Conservation (phyloP, 805 yeast genomes). For the Lachancea sp. region DNA sequence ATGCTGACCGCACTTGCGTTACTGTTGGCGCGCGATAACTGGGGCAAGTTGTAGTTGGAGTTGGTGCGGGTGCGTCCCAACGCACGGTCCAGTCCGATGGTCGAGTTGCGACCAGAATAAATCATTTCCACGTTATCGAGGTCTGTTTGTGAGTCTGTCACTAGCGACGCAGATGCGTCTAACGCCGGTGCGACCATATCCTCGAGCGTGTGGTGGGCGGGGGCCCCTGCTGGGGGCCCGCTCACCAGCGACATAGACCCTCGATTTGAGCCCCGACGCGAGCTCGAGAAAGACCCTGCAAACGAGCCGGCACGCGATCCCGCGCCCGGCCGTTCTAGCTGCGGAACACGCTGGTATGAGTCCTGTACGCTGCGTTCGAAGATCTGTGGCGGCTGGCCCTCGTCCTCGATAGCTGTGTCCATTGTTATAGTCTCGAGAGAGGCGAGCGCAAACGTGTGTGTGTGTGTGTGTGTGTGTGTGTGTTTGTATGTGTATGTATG, state of each 20-base stretch:
- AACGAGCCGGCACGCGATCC: not conserved
- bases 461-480: too few species aligned
- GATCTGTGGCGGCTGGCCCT: constrained; percentile 39
- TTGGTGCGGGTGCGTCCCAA: constrained; percentile 34
- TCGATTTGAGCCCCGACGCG: not conserved
- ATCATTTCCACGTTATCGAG: constrained; percentile 69
- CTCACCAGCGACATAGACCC: not conserved
- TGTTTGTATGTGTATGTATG: too few species aligned
- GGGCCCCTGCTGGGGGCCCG: constrained; percentile 14
- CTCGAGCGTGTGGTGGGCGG: constrained; percentile 40
- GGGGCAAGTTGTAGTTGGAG: constrained; percentile 9
- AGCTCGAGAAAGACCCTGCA: not conserved
- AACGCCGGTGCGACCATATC: constrained; percentile 76
- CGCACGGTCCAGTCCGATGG: constrained; percentile 39
- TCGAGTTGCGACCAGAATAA: constrained; percentile 54
- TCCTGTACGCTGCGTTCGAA: constrained; percentile 67
- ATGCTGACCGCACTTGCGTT: constrained; percentile 5
- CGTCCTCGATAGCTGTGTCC: constrained; percentile 7
- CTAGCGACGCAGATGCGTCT: constrained; percentile 66
- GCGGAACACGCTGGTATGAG: constrained; percentile 28
- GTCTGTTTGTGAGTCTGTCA: constrained; percentile 49
- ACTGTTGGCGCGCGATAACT: constrained; percentile 16
- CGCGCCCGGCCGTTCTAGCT: constrained; percentile 7
- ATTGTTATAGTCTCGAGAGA: not conserved
- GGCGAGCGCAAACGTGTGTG: too few species aligned